Evolutionary conservation across 2,329 filamentous ascomycete genomes (phyloP), one percentile per base, ranked within the genome.

Genomic region (Pestalotiopsis sp.): DNA sequence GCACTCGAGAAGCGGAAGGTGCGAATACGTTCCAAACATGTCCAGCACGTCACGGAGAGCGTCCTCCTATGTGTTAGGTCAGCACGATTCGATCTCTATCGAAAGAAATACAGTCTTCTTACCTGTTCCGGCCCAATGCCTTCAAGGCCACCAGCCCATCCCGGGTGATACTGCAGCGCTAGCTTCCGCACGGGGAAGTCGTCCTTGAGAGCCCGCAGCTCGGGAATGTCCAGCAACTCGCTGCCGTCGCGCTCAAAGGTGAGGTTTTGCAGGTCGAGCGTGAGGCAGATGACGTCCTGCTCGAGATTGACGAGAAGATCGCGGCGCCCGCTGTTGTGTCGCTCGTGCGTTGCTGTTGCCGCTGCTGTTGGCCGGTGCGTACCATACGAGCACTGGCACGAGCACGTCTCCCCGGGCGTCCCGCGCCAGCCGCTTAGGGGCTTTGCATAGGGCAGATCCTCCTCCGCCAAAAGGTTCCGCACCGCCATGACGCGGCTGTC

Each of bases 151-250:
- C 59, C n/a, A n/a, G 14, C 27, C 65, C 65, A 66, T 20, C 25
- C 27, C 4, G 65, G 65, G 56, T 66, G 23, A 20, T 31, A 66
- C 36, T 66, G 40, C 2, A 66, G 56, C 14, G 65, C 65, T 17
- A 66, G 7, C 23, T 31, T 52, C 13, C 65, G 52, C n/a, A 56
- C 56, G 20, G 65, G 56, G 31, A 25, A 45, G 17, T 23, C 65
- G 41, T 60, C 36, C 31, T 49, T 60, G 9, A 59, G 23, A 14
- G 52, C 65, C 17, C 56, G 27, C 36, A 66, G 38, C 49, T 66
- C 65, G 7, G 27, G 52, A n/a, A 66, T 66, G 13, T 41, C 65
- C 12, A 66, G 52, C n/a, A 66, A 11, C 65, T 66, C 65, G n/a
- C 17, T 41, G 20, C 65, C 65, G 9, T 60, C 56, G 13, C 31